Base-by-base conservation (phyloP, 352 stramenopile species). In the Phytophthora boehmeriae region DNA sequence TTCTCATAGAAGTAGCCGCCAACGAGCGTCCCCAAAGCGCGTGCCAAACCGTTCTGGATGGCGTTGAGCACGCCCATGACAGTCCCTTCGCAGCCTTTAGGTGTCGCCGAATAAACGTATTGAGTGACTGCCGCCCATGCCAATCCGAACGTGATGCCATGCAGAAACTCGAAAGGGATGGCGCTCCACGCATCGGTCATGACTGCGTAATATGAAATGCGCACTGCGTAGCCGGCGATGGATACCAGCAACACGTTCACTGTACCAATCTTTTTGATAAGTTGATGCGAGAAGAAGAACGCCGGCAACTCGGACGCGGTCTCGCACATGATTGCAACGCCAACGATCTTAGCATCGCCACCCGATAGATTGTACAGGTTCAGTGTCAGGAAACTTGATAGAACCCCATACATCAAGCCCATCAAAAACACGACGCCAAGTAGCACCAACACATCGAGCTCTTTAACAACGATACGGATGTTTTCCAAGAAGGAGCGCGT, bases 311-410 rank as follows among this genome's bases (percentile, higher is more conserved):
- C 83, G 0, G 80, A 90, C 16, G 78, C 58, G 3, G 83, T 90
- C 61, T 92, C 56, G 14, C 55, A 63, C 35, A 63, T 63, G 17
- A 63, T 63, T 17, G 55, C 55, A 13, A 57, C 45, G 28, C 83
- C 80, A 34, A 92, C 81, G 51, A 92, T 88, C 48, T 83, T 68
- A 27, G 80, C 63, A 54, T 88, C 80, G 9, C 72, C 62, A 34
- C 68, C 75, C 43, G 76, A 86, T n/a, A 90, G 60, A 51, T 92
- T 89, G 77, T 86, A 90, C 32, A 92, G 59, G 52, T 92, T 86
- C 56, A 92, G 75, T 46, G 75, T 84, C 49, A 92, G 77, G 55
- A 88, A 92, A 60, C 76, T 88, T 19, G 74, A 86, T 34, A 92
- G 60, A 50, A 90, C 78, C 41, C 80, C 80, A 44, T 72, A 87